phyloP scores from a whole-genome alignment of 1,284 basidiomycete species.

The Xerocomus alliaceus region DNA sequence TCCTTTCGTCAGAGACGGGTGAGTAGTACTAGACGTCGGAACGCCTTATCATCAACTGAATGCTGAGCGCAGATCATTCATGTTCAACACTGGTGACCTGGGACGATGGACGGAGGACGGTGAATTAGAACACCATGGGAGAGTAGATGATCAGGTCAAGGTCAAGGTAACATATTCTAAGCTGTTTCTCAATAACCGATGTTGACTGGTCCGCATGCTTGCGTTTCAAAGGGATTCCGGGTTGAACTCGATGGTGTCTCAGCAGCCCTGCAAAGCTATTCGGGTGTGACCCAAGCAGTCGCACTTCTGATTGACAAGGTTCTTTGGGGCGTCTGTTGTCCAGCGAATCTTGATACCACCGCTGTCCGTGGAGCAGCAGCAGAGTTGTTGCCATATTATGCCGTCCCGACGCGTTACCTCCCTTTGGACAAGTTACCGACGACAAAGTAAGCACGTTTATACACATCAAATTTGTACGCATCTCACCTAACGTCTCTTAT shows the following conservation, averaged over 20 bases:
- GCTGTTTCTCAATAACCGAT: too few species aligned
- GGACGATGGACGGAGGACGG: neutral
- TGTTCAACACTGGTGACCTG: conserved; percentile 3
- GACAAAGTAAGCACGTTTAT: neutral
- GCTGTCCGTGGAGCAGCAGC: neutral
- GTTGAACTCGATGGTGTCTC: neutral
- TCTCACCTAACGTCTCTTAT: too few species aligned
- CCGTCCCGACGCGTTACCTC: neutral
- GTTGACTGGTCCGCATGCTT: too few species aligned
- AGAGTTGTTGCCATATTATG: neutral
- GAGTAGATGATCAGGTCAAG: conserved; percentile 1
- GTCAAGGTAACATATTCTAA: neutral
- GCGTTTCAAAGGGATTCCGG: neutral
- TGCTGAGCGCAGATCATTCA: neutral
- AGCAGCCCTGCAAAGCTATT: neutral
- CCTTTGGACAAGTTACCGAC: neutral
- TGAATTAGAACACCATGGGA: neutral
- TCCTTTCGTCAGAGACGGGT: neutral
- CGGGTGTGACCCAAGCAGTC: neutral
- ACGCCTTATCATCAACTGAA: neutral
- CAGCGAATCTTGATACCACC: neutral
- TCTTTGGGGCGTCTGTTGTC: conserved; percentile 1
- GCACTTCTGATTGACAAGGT: neutral
- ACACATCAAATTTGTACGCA: too few species aligned
- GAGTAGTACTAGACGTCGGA: neutral